Base-by-base conservation (phyloP, 2,329 filamentous ascomycete genomes). In the Calonectria fujianensis region DNA sequence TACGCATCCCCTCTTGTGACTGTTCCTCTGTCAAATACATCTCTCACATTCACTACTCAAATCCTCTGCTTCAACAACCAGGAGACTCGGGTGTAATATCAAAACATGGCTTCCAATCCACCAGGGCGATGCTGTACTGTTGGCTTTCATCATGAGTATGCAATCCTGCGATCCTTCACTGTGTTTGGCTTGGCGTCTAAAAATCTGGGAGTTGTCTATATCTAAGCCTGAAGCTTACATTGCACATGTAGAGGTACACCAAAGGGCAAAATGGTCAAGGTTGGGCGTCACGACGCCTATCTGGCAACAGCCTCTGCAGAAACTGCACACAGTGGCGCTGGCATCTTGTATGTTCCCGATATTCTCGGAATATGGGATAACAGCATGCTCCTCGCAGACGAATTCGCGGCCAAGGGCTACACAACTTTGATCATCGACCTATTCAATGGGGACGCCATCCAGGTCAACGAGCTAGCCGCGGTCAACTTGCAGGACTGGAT, bases 311-410 rank as follows among this genome's bases (percentile, higher is more conserved):
- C 70, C 4, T 39, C 37, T 29, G 0, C 57, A 18, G 16, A 51
- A n/a, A 54, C 6, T 9, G 39, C 65, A 6, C 68, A 54, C 10
- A 29, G 39, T 14, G 48, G 32, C n/a, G 80, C 83, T 29, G 89
- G 85, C 35, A 83, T 91, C 73, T 82, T 91, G 20, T 85, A 85
- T 79, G 27, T 80, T 7, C 86, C 88, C 10, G 90, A 91, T 74
- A 84, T 90, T 70, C 84, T 89, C 66, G 86, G 89, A 73, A 87
- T 90, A 81, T 90, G 88, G 88, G 75, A 82, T 20, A 85, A 85
- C 74, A 82, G 78, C 68, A 83, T 83, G 69, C 82, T 85, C 0
- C 77, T 85, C 69, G 85, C 89, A 74, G 84, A 85, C 72, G 76
- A 81, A 27, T 84, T 84, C 39, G 84, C 84, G 5, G 76, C 80